Evolutionary conservation across 306 rosid genomes (phyloP).

Genomic region (Medicago lupulina): DNA sequence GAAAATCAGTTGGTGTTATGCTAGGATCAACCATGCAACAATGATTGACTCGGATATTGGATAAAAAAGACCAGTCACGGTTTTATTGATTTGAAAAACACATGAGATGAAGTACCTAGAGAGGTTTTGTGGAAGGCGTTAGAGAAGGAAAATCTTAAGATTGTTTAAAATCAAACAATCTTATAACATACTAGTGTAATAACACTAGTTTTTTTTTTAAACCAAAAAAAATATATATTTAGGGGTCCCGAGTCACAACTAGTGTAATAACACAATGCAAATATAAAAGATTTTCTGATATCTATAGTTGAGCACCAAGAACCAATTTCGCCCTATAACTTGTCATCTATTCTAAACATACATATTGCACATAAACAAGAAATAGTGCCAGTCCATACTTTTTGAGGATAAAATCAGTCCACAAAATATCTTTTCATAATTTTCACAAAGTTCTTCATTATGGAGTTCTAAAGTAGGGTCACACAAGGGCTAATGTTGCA

Average conservation of each 20-base stretch:
- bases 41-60: too few relatives aligned
- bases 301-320: background rate
- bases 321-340: background rate
- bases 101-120: background rate
- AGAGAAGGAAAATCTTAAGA: background rate
- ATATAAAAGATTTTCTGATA: background rate
- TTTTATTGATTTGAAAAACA: background rate
- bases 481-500: conserved; percentile 1
- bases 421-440: background rate
- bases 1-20: background rate
- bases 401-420: conserved; percentile 2
- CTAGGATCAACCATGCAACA: background rate
- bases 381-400: background rate
- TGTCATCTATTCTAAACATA: background rate
- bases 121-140: background rate
- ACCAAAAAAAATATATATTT: too few relatives aligned
- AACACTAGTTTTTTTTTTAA: too few relatives aligned
- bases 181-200: background rate
- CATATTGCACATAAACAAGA: background rate
- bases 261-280: background rate
- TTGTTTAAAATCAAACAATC: background rate
- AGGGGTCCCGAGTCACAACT: too few relatives aligned
- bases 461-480: background rate
- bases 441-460: background rate
- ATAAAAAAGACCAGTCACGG: background rate